phyloP scores from a whole-genome alignment of 768 basidiomycete genomes.

The Hemileccinum impolitum region DNA sequence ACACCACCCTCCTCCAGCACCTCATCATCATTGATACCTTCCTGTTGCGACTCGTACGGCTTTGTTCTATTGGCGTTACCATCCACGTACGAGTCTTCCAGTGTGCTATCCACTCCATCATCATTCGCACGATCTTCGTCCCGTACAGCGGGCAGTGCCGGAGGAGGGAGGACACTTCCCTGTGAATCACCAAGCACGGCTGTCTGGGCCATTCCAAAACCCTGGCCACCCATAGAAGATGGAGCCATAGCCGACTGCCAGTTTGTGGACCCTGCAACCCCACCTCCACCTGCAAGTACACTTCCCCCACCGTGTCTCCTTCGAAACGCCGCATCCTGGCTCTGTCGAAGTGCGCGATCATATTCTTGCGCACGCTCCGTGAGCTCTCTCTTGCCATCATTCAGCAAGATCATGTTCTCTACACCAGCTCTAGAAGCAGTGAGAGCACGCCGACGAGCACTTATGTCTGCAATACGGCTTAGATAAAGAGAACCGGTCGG shows the following conservation, averaged over 20 bases:
- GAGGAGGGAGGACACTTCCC: slow-evolving; percentile 40
- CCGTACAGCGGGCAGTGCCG: slow-evolving; percentile 25
- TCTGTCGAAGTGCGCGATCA: slow-evolving; percentile 70
- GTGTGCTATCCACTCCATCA: slow-evolving; percentile 56
- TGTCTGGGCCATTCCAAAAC: slow-evolving; percentile 58
- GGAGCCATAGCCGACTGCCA: slow-evolving; percentile 43
- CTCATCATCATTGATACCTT: slow-evolving; percentile 58
- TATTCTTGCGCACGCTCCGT: slow-evolving; percentile 66
- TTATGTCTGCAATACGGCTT: slow-evolving; percentile 73
- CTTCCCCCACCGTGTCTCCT: slow-evolving; percentile 35
- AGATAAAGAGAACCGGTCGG: slow-evolving; percentile 90
- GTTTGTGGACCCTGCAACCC: slow-evolving; percentile 46
- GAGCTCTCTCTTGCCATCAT: slow-evolving; percentile 35
- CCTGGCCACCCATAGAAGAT: slow-evolving; percentile 40
- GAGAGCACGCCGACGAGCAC: slow-evolving; percentile 40
- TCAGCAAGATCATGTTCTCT: slow-evolving; percentile 30
- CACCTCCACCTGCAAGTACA: slow-evolving; percentile 40
- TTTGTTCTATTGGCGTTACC: slow-evolving; percentile 44
- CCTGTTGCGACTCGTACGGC: slow-evolving; percentile 39
- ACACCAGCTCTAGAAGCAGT: slow-evolving; percentile 23
- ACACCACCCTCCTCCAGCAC: slow-evolving; percentile 77
- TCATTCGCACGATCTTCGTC: slow-evolving; percentile 49
- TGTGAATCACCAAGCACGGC: slow-evolving; percentile 76
- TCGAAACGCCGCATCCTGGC: slow-evolving; percentile 50
- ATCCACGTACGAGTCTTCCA: slow-evolving; percentile 75